A percentile compares a stretch with the other conserved stretches of the same genome.
Conservation (phyloP, 306 rosid genomes). For the Lathyrus sativus region DNA sequence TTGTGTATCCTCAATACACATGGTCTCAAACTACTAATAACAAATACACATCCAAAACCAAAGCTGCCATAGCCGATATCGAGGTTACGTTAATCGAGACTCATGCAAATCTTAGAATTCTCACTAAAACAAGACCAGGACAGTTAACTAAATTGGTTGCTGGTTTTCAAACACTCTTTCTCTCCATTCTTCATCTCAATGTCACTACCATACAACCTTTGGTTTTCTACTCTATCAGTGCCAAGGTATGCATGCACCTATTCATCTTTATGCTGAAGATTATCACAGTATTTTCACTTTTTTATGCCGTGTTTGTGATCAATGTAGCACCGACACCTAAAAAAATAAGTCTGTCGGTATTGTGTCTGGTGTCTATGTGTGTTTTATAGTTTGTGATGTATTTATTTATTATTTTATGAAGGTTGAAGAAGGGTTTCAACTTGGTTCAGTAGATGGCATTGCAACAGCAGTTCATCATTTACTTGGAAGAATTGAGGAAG, state of each 20-base stretch:
- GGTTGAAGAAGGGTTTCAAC: conserved; percentile 88
- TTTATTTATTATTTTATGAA: conserved; percentile 31
- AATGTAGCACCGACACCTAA: no score
- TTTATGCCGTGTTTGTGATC: no score
- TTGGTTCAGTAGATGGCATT: conserved; percentile 75
- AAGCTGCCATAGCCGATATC: conserved; percentile 77
- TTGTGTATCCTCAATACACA: conserved; percentile 59
- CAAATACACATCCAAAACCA: conserved; percentile 58
- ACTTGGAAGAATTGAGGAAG: conserved; percentile 71
- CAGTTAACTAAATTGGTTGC: conserved; percentile 64
- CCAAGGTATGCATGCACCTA: conserved; percentile 56
- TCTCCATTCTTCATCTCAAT: conserved; percentile 84
- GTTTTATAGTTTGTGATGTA: not conserved
- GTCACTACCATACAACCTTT: conserved; percentile 64
- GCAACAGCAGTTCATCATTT: conserved; percentile 77
- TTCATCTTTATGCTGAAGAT: not conserved
- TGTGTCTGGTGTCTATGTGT: no score
- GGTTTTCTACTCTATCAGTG: conserved; percentile 81
- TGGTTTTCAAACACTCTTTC: conserved; percentile 68
- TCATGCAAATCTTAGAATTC: conserved; percentile 81
- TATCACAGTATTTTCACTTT: no score
- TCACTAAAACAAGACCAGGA: conserved; percentile 52
- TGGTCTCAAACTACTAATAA: conserved; percentile 68
- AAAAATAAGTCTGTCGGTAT: no score
- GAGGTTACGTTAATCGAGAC: conserved; percentile 91